Conservation (phyloP, 2,329 filamentous ascomycete species). For the Berkeleyomyces rouxiae region DNA sequence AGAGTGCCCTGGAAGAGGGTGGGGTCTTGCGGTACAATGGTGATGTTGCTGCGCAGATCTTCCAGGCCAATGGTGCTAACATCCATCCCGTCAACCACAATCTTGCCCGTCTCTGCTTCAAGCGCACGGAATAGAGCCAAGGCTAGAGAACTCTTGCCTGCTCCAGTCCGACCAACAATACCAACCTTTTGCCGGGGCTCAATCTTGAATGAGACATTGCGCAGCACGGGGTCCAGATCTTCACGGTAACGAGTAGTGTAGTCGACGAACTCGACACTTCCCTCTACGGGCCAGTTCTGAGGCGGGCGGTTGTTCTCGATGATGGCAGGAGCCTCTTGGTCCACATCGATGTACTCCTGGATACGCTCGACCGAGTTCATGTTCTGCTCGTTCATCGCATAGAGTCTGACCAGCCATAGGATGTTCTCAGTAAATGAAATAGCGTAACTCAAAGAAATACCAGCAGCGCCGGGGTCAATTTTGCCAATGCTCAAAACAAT, state of each 20-base stretch:
- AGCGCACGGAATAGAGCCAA: conserved; percentile 85
- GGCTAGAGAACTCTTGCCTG: conserved; percentile 89
- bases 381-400: conserved; percentile 92
- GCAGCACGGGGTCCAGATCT: conserved; percentile 76
- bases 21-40: conserved; percentile 93
- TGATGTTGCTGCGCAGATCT: conserved; percentile 82
- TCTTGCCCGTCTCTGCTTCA: conserved; percentile 78
- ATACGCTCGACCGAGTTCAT: conserved; percentile 98
- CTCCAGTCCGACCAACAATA: conserved; percentile 87
- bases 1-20: conserved; percentile 89
- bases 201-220: conserved; percentile 73
- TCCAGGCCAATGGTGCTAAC: conserved; percentile 81
- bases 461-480: conserved; percentile 80
- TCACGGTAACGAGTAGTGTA: conserved; percentile 81
- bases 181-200: conserved; percentile 79
- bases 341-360: conserved; percentile 91
- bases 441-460: conserved; percentile 86
- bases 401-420: conserved; percentile 86
- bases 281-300: conserved; percentile 68
- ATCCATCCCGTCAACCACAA: conserved; percentile 81
- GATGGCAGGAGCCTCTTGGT: conserved; percentile 72
- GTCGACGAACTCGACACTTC: conserved; percentile 70
- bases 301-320: conserved; percentile 65
- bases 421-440: conserved; percentile 96
- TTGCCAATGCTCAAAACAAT: conserved; percentile 67